Conservation (phyloP, 768 basidiomycete genomes). For the Amanita phalloides region DNA sequence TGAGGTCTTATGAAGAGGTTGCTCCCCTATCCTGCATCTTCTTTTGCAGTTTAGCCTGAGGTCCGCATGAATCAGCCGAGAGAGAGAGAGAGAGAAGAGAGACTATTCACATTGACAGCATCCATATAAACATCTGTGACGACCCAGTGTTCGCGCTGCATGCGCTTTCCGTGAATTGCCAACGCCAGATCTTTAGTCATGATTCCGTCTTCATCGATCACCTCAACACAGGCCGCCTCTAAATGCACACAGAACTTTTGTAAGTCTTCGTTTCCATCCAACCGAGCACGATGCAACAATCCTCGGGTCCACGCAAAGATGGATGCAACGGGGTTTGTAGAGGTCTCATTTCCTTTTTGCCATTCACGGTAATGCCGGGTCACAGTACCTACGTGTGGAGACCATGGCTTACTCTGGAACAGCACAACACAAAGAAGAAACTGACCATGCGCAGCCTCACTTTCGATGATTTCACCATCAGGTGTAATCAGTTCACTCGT, state of each 20-base stretch:
- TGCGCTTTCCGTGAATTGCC: constrained; percentile 82
- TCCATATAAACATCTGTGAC: constrained; percentile 91
- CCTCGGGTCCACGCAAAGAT: constrained; percentile 99
- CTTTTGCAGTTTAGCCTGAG: constrained; percentile 2
- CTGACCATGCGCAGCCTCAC: constrained; percentile 89
- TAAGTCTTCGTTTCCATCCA: constrained; percentile 75
- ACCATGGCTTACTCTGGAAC: not conserved
- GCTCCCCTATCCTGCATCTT: not conserved
- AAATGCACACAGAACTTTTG: constrained; percentile 66
- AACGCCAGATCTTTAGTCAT: constrained; percentile 98
- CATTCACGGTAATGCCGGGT: constrained; percentile 96
- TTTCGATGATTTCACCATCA: constrained; percentile 86
- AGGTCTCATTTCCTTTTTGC: constrained; percentile 96
- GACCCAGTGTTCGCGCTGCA: constrained; percentile 97
- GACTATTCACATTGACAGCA: constrained; percentile 64
- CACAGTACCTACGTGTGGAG: constrained; percentile 48
- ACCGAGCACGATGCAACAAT: constrained; percentile 83
- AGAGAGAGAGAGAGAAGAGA: too few species aligned
- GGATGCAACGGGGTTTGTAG: constrained; percentile 96
- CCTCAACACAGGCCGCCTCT: constrained; percentile 83
- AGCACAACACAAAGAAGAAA: not conserved
- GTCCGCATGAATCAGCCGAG: not conserved
- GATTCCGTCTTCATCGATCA: constrained; percentile 80
- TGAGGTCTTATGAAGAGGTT: not conserved
- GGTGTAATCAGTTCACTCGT: constrained; percentile 92